Conservation (phyloP, 1,284 basidiomycete genomes). For the Fomes fomentarius region DNA sequence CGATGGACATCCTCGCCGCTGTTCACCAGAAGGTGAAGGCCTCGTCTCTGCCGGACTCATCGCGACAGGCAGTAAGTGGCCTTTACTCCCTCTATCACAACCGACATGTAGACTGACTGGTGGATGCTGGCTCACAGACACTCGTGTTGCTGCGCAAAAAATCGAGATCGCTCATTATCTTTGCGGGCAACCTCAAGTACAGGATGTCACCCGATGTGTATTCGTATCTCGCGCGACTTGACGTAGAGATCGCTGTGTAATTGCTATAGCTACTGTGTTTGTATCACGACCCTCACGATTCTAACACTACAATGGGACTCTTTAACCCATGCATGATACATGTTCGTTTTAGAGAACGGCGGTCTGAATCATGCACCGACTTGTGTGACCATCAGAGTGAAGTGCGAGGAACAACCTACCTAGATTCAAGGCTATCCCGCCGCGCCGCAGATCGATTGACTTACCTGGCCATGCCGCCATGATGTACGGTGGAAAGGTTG, state of each 20-base stretch:
- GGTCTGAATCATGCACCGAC: no score
- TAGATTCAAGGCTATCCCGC: no score
- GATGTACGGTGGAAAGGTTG: no score
- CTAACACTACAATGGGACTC: not conserved
- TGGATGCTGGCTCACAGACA: slow-evolving; percentile 48
- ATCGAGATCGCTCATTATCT: slow-evolving; percentile 82
- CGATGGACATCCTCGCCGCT: slow-evolving; percentile 92
- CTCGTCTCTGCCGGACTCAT: slow-evolving; percentile 72
- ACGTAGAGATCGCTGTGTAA: slow-evolving; percentile 77
- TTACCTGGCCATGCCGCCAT: no score
- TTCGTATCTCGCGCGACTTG: slow-evolving; percentile 79
- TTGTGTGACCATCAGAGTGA: no score
- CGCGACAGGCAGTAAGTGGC: slow-evolving; percentile 68
- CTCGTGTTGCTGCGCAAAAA: slow-evolving; percentile 68
- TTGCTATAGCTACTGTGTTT: slow-evolving; percentile 4
- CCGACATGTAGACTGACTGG: no score
- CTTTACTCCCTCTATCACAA: no score
- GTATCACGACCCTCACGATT: slow-evolving; percentile 11
- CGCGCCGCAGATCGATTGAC: no score
- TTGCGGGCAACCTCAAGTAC: slow-evolving; percentile 87
- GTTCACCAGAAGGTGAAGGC: slow-evolving; percentile 79
- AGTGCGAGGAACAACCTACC: no score
- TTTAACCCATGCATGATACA: no score
- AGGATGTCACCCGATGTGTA: slow-evolving; percentile 92
- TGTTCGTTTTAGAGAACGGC: no score